Evolutionary conservation across 768 basidiomycete species (phyloP).

Genomic region (Asterophora lycoperdoides): DNA sequence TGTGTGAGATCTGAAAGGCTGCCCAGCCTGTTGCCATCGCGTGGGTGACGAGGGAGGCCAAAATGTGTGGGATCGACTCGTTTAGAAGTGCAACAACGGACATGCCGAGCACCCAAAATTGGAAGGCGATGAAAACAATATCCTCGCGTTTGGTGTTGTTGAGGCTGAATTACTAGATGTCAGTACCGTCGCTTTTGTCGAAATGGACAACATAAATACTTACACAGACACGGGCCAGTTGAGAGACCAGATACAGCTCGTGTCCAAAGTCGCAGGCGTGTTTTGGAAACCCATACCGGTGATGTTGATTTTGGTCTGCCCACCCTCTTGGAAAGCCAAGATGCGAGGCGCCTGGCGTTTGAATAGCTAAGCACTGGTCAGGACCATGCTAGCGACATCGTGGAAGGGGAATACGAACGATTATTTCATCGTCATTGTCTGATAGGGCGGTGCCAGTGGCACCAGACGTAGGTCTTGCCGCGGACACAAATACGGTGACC

Average conservation of each 20-base stretch:
- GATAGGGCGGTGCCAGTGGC: constrained; percentile 3
- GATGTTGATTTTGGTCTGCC: constrained; percentile 26
- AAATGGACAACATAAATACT: constrained; percentile 21
- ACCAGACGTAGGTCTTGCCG: constrained; percentile 11
- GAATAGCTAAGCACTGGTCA: constrained; percentile 3
- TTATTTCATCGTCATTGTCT: constrained; percentile 14
- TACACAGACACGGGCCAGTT: constrained; percentile 71
- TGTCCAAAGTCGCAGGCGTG: constrained; percentile 35
- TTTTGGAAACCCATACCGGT: constrained; percentile 31
- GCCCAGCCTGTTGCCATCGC: constrained; percentile 71
- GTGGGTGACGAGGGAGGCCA: constrained; percentile 72
- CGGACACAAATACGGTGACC: constrained; percentile 24
- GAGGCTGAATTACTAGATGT: constrained; percentile 38
- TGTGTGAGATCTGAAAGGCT: constrained; percentile 59
- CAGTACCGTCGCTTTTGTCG: neutral
- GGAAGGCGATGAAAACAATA: constrained; percentile 71
- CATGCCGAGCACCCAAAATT: constrained; percentile 79
- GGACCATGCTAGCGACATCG: neutral
- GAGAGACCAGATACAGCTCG: constrained; percentile 53
- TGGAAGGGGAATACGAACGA: neutral
- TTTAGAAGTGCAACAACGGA: constrained; percentile 66
- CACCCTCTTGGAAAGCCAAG: constrained; percentile 14
- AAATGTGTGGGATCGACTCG: constrained; percentile 78
- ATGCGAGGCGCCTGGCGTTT: constrained; percentile 16
- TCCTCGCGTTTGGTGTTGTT: constrained; percentile 75